These are phyloP conservation scores for Zangia roseola DNA, from an alignment of 768 basidiomycete species.

Conservation along the genomic window DNA sequence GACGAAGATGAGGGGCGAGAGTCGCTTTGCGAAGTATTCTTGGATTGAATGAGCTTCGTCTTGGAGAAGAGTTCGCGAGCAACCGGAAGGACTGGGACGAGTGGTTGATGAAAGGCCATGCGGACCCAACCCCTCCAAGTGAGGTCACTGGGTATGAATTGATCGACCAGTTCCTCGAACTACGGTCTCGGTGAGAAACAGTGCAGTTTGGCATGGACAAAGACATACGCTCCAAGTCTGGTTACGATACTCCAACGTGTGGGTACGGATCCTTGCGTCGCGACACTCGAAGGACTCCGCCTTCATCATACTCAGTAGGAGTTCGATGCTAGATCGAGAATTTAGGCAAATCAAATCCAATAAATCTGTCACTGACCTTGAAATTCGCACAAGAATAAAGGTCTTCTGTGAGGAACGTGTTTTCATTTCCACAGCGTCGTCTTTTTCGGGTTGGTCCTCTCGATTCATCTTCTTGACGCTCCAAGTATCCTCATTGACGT, in stretches of 20 bases:
- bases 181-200: constrained; percentile 26
- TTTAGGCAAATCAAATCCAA: constrained; percentile 18
- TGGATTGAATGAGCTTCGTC: constrained; percentile 63
- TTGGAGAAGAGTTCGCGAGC: constrained; percentile 77
- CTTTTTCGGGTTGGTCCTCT: constrained; percentile 29
- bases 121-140: constrained; percentile 82
- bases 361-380: constrained; percentile 46
- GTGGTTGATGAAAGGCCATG: constrained; percentile 78
- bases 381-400: constrained; percentile 75
- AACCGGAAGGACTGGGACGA: constrained; percentile 75
- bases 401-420: constrained; percentile 78
- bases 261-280: constrained; percentile 76
- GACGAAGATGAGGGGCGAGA: constrained; percentile 19
- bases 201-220: background rate
- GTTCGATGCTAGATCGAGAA: constrained; percentile 49
- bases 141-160: constrained; percentile 76
- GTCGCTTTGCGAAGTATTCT: constrained; percentile 30
- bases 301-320: constrained; percentile 76
- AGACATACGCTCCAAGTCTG: constrained; percentile 71
- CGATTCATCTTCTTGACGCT: constrained; percentile 16
- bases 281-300: constrained; percentile 83
- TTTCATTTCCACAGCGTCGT: constrained; percentile 80
- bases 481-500: constrained; percentile 21
- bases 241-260: constrained; percentile 78
- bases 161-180: constrained; percentile 79